Conservation (phyloP, 306 rosid genomes). For the Fagus crenata region DNA sequence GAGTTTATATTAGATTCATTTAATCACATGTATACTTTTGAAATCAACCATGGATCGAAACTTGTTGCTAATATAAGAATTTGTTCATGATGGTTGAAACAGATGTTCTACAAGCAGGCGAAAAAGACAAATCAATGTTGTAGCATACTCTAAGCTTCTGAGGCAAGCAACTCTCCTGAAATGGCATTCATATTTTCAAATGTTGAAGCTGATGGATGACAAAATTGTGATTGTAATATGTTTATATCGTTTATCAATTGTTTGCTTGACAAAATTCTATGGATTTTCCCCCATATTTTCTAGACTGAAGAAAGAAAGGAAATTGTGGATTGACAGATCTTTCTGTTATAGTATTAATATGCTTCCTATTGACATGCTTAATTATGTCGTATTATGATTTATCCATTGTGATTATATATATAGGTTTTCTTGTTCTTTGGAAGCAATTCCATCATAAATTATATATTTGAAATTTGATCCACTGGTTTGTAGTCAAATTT, state of each 20-base stretch:
- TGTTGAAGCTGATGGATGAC: conserved; percentile 41
- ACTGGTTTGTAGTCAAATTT: not conserved
- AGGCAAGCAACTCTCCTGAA: conserved; percentile 18
- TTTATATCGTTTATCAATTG: conserved; percentile 53
- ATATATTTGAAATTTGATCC: not conserved
- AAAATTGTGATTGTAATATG: conserved; percentile 51
- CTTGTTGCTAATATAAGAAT: conserved; percentile 24
- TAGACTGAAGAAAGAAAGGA: conserved; percentile 42
- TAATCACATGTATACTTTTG: not conserved
- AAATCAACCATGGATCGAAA: not conserved
- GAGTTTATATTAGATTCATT: conserved; percentile 1
- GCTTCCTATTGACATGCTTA: conserved; percentile 33
- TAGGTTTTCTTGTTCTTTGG: conserved; percentile 29
- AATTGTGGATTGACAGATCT: conserved; percentile 33
- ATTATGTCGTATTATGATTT: conserved; percentile 37
- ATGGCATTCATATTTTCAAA: conserved; percentile 31
- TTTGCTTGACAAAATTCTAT: conserved; percentile 52
- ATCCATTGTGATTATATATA: conserved; percentile 26
- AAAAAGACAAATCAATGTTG: conserved; percentile 92
- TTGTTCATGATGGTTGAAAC: conserved; percentile 45
- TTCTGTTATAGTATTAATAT: conserved; percentile 22
- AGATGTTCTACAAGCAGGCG: conserved; percentile 99
- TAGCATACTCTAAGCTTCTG: conserved; percentile 64
- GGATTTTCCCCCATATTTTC: conserved; percentile 39
- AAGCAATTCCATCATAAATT: conserved; percentile 11